Base-by-base conservation (phyloP, 768 basidiomycete genomes). In the Tulasnella sp. region DNA sequence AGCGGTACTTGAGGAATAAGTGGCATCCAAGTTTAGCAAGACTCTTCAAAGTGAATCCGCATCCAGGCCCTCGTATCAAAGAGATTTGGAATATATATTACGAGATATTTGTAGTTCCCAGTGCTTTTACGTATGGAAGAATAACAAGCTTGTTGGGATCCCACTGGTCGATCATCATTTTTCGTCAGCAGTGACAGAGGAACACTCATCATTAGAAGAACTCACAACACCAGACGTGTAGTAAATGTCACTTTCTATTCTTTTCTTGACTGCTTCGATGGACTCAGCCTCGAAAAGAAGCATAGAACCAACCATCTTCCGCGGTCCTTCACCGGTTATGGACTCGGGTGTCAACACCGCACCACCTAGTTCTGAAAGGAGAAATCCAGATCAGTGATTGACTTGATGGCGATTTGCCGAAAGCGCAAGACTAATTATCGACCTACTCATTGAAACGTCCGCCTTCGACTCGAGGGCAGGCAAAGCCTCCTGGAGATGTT, bases 221-320 rank as follows among this genome's bases (percentile, higher is more conserved):
- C 88, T 83, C 75, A 90, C 89, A 69, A 90, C 89, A 42, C 85
- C 85, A 80, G 82, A 82, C 5, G 83, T 85, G 84, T 87, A 90
- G 80, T 89, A 90, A 1, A 86, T n/a, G 79, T 90, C 89, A 58
- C 81, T 81, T 82, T 89, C 86, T 24, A 88, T 83, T 46, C 85
- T 75, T 84, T 89, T 85, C 73, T 84, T 85, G 74, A 87, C 86
- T 3, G 84, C 87, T 48, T 90, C 91, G 64, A 92, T 84, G 44
- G 86, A 89, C 76, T 89, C 88, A 1, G 90, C 90, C 83, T 92
- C 88, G 77, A 87, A 88, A 34, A 93, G 86, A 64, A 92, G 86
- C 80, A 88, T 85, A 0, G 91, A 92, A n/a, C 91, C 92, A 48
- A 91, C 85, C 85, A 93, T 88, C 84, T 90, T 92, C 84, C 88